phyloP scores from a whole-genome alignment of 2,329 filamentous ascomycete genomes.

The Scedosporium apiospermum region DNA sequence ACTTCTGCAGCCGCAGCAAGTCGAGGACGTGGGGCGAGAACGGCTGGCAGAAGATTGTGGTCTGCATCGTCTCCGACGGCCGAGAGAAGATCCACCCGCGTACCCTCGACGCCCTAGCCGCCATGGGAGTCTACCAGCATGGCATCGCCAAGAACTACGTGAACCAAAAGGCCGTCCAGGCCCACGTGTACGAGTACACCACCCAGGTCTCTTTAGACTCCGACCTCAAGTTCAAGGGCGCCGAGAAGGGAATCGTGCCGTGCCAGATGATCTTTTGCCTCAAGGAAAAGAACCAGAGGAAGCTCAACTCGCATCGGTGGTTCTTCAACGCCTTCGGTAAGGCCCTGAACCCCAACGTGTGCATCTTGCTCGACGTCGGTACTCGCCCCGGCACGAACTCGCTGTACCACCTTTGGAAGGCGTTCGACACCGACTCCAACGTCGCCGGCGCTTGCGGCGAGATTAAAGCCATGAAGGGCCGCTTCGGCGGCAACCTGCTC shows the following conservation, averaged over 20 bases:
- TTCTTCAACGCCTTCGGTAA: slow-evolving; percentile 98
- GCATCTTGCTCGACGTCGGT: slow-evolving; percentile 92
- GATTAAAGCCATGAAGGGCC: slow-evolving; percentile 94
- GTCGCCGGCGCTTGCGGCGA: slow-evolving; percentile 95
- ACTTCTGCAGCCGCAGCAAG: slow-evolving; percentile 88
- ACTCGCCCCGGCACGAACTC: slow-evolving; percentile 83
- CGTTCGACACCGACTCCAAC: slow-evolving; percentile 94
- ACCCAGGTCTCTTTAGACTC: slow-evolving; percentile 94
- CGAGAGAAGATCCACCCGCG: slow-evolving; percentile 83
- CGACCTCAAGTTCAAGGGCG: slow-evolving; percentile 96
- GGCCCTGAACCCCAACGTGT: slow-evolving; percentile 89
- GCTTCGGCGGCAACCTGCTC: slow-evolving; percentile 68
- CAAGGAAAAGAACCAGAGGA: slow-evolving; percentile 96
- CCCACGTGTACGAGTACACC: slow-evolving; percentile 97
- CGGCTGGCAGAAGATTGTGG: slow-evolving; percentile 98
- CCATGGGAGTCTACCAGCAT: slow-evolving; percentile 96
- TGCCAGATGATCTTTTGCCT: slow-evolving; percentile 98
- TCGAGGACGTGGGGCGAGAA: slow-evolving; percentile 94
- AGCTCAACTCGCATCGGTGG: slow-evolving; percentile 97
- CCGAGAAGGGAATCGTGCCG: slow-evolving; percentile 96
- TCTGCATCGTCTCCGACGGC: slow-evolving; percentile 92
- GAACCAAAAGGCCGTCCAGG: slow-evolving; percentile 90
- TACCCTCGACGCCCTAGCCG: slow-evolving; percentile 86
- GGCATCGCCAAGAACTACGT: slow-evolving; percentile 98
- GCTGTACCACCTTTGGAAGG: slow-evolving; percentile 98